These are phyloP conservation scores for Tolypocladium nubicola DNA, from an alignment of 2,329 filamentous ascomycete genomes.

Conservation along the genomic window DNA sequence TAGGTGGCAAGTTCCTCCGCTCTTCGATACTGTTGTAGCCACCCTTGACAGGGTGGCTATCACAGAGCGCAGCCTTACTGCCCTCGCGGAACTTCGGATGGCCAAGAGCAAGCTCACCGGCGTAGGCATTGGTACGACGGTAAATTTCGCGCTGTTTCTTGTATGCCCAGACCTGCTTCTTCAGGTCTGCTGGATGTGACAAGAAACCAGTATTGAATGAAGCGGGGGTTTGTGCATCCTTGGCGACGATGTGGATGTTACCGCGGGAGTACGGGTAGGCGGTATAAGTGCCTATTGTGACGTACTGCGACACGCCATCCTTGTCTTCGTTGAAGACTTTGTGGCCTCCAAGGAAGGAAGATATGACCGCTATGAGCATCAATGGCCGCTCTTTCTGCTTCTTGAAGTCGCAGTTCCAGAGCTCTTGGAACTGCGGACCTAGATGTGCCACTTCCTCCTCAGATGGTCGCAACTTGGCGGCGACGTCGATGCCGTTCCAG, in stretches of 20 bases:
- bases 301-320: conserved; percentile 29
- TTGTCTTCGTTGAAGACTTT: background rate
- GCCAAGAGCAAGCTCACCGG: conserved; percentile 28
- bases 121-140: conserved; percentile 41
- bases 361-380: conserved; percentile 26
- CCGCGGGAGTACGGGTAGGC: conserved; percentile 52
- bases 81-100: conserved; percentile 32
- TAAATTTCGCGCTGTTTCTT: conserved; percentile 51
- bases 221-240: conserved; percentile 27
- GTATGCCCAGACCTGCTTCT: conserved; percentile 51
- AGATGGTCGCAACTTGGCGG: conserved; percentile 44
- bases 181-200: conserved; percentile 38
- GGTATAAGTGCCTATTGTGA: conserved; percentile 40
- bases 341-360: conserved; percentile 14
- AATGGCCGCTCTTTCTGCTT: conserved; percentile 32
- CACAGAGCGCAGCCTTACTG: conserved; percentile 25
- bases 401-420: conserved; percentile 46
- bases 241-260: conserved; percentile 45
- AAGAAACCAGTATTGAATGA: conserved; percentile 46
- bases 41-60: conserved; percentile 9
- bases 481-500: conserved; percentile 48
- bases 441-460: conserved; percentile 39
- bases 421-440: conserved; percentile 38
- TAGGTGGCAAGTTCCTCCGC: conserved; percentile 8
- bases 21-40: conserved; percentile 16